Evolutionary conservation across 1,284 basidiomycete genomes (phyloP).

Genomic region (Heterobasidion irregulare): DNA sequence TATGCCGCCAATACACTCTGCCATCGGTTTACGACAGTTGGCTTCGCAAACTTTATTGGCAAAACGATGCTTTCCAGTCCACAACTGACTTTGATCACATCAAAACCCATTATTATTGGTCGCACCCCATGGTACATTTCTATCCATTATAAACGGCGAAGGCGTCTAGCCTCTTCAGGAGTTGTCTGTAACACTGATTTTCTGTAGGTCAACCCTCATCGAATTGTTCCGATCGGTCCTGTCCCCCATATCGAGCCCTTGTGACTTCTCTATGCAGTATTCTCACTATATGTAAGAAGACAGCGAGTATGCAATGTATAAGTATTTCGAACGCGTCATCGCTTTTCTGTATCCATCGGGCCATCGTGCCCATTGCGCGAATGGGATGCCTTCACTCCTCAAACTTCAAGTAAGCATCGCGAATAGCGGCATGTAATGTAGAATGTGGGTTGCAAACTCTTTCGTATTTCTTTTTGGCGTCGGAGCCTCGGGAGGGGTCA

Average conservation of each 20-base stretch:
- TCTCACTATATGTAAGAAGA: no score
- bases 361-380: no score
- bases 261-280: neutral
- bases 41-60: conserved; percentile 91
- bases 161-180: conserved; percentile 3
- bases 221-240: conserved; percentile 73
- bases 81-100: conserved; percentile 87
- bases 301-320: no score
- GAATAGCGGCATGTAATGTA: no score
- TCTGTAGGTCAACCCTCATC: conserved; percentile 43
- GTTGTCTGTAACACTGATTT: conserved; percentile 5
- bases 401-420: no score
- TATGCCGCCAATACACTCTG: neutral
- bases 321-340: no score
- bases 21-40: conserved; percentile 36
- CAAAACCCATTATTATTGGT: conserved; percentile 83
- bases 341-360: no score
- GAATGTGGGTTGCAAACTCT: no score
- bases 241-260: conserved; percentile 63
- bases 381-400: no score
- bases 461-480: no score
- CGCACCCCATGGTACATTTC: conserved; percentile 40
- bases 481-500: no score
- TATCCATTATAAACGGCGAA: conserved; percentile 21
- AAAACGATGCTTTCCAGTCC: conserved; percentile 79